phyloP scores from a whole-genome alignment of 2,329 filamentous ascomycete genomes.

The Cercospora sojina region DNA sequence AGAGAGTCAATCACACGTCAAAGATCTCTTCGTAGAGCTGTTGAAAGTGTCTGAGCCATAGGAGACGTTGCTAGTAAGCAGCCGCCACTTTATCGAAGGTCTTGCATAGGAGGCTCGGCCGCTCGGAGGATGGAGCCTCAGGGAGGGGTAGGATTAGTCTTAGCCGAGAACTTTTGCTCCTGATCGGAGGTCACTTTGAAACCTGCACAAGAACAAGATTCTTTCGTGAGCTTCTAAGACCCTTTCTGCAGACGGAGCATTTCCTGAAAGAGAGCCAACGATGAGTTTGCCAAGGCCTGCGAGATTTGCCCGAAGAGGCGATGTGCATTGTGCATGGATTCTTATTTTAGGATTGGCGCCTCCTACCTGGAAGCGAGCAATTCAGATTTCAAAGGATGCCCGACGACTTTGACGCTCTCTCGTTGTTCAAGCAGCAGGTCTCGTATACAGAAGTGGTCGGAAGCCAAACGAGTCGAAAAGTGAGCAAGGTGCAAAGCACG shows the following conservation, averaged over 20 bases:
- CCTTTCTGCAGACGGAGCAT: background rate
- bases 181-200: background rate
- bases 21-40: background rate
- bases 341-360: background rate
- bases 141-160: constrained; percentile 1
- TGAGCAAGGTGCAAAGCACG: background rate
- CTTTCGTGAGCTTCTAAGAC: background rate
- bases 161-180: background rate
- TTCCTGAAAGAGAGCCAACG: background rate
- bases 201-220: background rate
- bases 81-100: constrained; percentile 1
- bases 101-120: background rate
- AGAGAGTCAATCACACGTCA: no score
- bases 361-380: background rate
- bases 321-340: constrained; percentile 1
- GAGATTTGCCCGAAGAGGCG: constrained; percentile 7
- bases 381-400: background rate
- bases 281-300: constrained; percentile 4
- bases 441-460: background rate
- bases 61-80: background rate
- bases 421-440: background rate
- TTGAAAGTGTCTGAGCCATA: background rate
- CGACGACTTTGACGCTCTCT: background rate
- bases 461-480: background rate
- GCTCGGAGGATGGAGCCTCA: background rate